Evolutionary conservation across 1,284 basidiomycete species (phyloP).

Genomic region (Cryptococcus floricola): DNA sequence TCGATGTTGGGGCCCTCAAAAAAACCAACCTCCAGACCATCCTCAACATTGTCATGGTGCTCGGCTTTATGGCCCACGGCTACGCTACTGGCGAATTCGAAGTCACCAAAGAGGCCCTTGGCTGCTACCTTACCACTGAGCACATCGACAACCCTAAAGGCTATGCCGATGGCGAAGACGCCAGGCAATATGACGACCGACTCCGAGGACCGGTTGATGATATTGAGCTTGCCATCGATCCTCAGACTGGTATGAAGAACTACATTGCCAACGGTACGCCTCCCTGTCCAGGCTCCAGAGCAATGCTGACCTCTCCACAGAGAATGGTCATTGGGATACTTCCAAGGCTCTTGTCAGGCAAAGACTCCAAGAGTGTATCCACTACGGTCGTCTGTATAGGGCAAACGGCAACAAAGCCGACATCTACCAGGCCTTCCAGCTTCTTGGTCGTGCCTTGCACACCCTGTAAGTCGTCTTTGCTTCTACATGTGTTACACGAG

Average conservation of each 20-base stretch:
- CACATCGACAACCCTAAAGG: slow-evolving; percentile 83
- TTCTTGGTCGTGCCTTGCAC: slow-evolving; percentile 62
- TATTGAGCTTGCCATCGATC: slow-evolving; percentile 80
- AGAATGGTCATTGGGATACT: slow-evolving; percentile 77
- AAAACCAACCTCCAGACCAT: slow-evolving; percentile 70
- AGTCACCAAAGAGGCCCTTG: slow-evolving; percentile 80
- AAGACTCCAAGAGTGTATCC: slow-evolving; percentile 66
- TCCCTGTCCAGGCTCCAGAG: not conserved
- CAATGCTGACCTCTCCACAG: slow-evolving; percentile 35
- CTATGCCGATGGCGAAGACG: slow-evolving; percentile 80
- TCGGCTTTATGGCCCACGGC: slow-evolving; percentile 76
- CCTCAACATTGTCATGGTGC: slow-evolving; percentile 81
- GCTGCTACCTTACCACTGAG: slow-evolving; percentile 79
- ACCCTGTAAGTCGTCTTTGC: slow-evolving; percentile 25
- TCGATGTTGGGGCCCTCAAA: slow-evolving; percentile 75
- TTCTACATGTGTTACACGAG: not conserved
- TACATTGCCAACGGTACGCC: slow-evolving; percentile 78
- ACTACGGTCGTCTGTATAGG: slow-evolving; percentile 57
- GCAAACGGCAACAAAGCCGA: slow-evolving; percentile 62
- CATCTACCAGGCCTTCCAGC: slow-evolving; percentile 75
- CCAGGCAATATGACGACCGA: slow-evolving; percentile 69
- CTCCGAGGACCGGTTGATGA: slow-evolving; percentile 72
- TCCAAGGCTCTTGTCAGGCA: slow-evolving; percentile 77
- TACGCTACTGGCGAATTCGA: slow-evolving; percentile 74
- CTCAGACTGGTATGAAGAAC: slow-evolving; percentile 88